Conservation (phyloP, 345 rosid species). For the Populus alba region DNA sequence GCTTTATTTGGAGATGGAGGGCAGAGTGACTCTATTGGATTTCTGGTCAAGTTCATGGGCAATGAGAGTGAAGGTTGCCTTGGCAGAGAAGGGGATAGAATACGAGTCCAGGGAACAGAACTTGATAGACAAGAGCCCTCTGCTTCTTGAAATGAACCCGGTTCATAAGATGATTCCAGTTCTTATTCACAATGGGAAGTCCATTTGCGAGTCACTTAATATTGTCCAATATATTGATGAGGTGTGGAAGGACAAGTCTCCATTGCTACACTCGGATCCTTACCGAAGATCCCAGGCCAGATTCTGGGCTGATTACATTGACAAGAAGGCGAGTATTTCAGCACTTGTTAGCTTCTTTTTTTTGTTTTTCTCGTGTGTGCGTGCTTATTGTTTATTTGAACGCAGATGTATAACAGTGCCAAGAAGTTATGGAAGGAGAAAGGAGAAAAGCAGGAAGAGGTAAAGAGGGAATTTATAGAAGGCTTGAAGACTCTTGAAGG, state of each 20-base stretch:
- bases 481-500: conserved; percentile 4
- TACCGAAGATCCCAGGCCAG: conserved; percentile 16
- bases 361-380: too few relatives aligned
- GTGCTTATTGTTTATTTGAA: too few relatives aligned
- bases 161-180: neutral
- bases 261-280: conserved; percentile 16
- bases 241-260: conserved; percentile 8
- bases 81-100: conserved; percentile 17
- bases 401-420: too few relatives aligned
- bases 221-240: conserved; percentile 18
- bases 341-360: too few relatives aligned
- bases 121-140: conserved; percentile 18
- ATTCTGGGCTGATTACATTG: conserved; percentile 22
- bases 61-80: conserved; percentile 9
- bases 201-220: conserved; percentile 17
- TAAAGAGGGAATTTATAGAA: conserved; percentile 1
- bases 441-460: conserved; percentile 2
- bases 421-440: neutral
- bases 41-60: conserved; percentile 8
- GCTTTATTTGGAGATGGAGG: too few relatives aligned
- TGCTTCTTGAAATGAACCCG: conserved; percentile 16
- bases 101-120: conserved; percentile 12
- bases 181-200: too few relatives aligned
- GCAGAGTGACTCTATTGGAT: too few relatives aligned
- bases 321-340: neutral